phyloP scores from a whole-genome alignment of 345 rosid species.

The Gossypioides kirkii region DNA sequence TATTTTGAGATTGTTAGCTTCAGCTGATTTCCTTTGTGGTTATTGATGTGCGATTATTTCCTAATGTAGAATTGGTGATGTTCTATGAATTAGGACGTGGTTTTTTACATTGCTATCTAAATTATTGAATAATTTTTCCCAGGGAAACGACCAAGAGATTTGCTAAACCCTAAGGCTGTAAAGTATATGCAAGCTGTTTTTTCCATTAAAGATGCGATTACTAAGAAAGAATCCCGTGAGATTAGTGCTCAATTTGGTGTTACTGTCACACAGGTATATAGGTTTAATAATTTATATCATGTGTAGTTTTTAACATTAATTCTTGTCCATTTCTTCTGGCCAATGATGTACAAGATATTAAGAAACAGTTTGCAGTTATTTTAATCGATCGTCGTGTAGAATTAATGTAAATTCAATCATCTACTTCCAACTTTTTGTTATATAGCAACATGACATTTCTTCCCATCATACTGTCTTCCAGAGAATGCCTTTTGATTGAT shows the following conservation, averaged over 20 bases:
- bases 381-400: neutral
- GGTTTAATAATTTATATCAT: neutral
- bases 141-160: constrained; percentile 99
- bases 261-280: constrained; percentile 73
- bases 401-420: neutral
- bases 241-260: constrained; percentile 89
- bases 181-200: constrained; percentile 89
- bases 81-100: constrained; percentile 3
- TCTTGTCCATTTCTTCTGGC: neutral
- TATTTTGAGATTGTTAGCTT: neutral
- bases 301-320: neutral
- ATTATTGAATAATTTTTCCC: constrained; percentile 13
- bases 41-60: neutral
- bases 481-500: neutral
- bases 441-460: neutral
- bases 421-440: neutral
- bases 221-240: constrained; percentile 90
- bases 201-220: constrained; percentile 86
- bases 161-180: constrained; percentile 88
- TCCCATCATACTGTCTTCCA: neutral
- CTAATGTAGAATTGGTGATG: neutral
- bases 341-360: neutral
- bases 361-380: neutral
- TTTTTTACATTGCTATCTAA: constrained; percentile 3
- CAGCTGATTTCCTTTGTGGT: neutral